phyloP scores from a whole-genome alignment of 495 filamentous ascomycete species.

The Trichoderma asperelloides region DNA sequence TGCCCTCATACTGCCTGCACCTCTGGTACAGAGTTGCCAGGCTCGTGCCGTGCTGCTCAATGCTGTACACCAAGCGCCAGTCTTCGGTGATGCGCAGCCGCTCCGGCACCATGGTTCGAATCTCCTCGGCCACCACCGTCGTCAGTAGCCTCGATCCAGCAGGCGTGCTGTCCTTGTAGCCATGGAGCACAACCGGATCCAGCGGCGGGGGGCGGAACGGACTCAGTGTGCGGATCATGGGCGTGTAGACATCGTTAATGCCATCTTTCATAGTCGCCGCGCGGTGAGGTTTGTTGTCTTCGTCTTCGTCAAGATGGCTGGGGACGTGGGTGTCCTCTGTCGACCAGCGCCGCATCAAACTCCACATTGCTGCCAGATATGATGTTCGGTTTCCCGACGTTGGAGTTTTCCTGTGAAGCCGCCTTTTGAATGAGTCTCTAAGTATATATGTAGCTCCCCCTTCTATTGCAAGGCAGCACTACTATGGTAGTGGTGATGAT shows the following conservation, averaged over 20 bases:
- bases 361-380: slow-evolving; percentile 18
- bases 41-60: slow-evolving; percentile 89
- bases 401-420: neutral
- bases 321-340: slow-evolving; percentile 16
- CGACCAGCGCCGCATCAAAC: slow-evolving; percentile 29
- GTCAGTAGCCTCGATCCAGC: slow-evolving; percentile 47
- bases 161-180: slow-evolving; percentile 31
- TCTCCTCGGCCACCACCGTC: slow-evolving; percentile 78
- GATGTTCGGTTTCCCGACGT: neutral
- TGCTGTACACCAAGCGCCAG: slow-evolving; percentile 79
- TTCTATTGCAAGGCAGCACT: too few relatives aligned
- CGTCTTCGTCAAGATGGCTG: slow-evolving; percentile 14
- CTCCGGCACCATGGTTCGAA: slow-evolving; percentile 78
- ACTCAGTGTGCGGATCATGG: slow-evolving; percentile 24
- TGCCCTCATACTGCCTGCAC: slow-evolving; percentile 50
- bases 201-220: slow-evolving; percentile 35
- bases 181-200: slow-evolving; percentile 33
- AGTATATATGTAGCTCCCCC: neutral
- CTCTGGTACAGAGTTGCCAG: slow-evolving; percentile 79
- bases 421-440: neutral
- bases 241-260: slow-evolving; percentile 31
- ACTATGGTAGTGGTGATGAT: too few relatives aligned
- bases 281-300: slow-evolving; percentile 19
- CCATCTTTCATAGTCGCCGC: slow-evolving; percentile 21
- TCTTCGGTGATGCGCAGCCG: slow-evolving; percentile 77